Evolutionary conservation across 805 yeast species (phyloP).

Genomic region (Henningerozyma blattae): DNA sequence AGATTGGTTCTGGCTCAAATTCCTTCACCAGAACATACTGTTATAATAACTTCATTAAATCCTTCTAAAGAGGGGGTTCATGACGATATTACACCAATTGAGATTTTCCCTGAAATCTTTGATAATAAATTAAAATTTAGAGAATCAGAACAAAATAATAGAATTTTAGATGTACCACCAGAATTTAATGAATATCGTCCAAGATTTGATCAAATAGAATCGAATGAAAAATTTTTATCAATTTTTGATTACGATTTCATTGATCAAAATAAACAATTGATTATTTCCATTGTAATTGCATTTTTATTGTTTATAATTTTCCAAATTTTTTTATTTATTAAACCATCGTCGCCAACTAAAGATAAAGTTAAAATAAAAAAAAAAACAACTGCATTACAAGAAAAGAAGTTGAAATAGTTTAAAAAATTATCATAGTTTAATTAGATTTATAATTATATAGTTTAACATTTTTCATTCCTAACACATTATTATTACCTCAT

Average conservation of each 20-base stretch:
- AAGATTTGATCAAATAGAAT: conserved; percentile 8
- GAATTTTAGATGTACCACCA: conserved; percentile 21
- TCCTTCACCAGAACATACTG: conserved; percentile 62
- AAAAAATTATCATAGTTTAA: too few species aligned
- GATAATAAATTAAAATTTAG: conserved; percentile 34
- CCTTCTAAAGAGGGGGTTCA: conserved; percentile 15
- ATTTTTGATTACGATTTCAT: conserved; percentile 16
- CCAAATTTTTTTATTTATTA: conserved; percentile 2
- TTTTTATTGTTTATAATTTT: conserved; percentile 9
- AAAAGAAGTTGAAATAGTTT: background rate
- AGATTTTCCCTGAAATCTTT: conserved; percentile 46
- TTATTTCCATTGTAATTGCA: conserved; percentile 11
- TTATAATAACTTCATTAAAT: conserved; percentile 41
- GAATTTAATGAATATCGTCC: conserved; percentile 24
- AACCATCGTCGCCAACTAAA: background rate
- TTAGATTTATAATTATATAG: too few species aligned
- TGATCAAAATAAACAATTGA: conserved; percentile 9
- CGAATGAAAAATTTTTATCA: conserved; percentile 7
- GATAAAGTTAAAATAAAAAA: background rate
- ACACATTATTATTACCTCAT: too few species aligned
- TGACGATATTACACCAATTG: conserved; percentile 15
- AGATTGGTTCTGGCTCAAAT: conserved; percentile 48
- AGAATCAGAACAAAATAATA: conserved; percentile 46
- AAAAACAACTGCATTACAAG: background rate
- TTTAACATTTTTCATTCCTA: too few species aligned